Evolutionary conservation across 345 rosid genomes (phyloP).

Genomic region (Eutrema heterophyllum): DNA sequence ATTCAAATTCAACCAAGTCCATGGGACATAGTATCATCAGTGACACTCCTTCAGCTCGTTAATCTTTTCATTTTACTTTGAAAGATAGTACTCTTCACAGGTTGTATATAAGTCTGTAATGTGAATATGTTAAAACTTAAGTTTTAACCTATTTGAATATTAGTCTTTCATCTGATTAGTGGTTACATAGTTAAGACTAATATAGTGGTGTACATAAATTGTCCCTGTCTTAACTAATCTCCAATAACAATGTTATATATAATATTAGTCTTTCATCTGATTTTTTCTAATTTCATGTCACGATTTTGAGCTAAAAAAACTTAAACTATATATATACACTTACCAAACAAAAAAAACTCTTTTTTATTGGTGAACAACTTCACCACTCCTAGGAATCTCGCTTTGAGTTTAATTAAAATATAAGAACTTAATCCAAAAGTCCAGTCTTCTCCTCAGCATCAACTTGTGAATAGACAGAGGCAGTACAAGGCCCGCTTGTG

Average conservation of each 20-base stretch:
- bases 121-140: not conserved
- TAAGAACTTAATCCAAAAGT: slow-evolving; percentile 25
- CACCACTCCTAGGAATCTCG: not conserved
- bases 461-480: slow-evolving; percentile 28
- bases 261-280: not conserved
- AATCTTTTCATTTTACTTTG: not conserved
- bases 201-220: too few relatives aligned
- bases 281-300: not conserved
- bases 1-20: not conserved
- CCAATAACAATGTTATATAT: too few relatives aligned
- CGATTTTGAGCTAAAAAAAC: not conserved
- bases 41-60: slow-evolving; percentile 28
- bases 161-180: too few relatives aligned
- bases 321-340: too few relatives aligned
- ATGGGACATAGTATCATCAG: not conserved
- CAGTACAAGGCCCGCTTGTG: slow-evolving; percentile 26
- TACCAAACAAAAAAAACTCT: too few relatives aligned
- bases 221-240: too few relatives aligned
- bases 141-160: not conserved
- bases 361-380: not conserved
- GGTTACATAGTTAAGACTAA: too few relatives aligned
- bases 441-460: slow-evolving; percentile 34
- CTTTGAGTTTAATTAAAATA: not conserved
- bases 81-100: not conserved
- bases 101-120: not conserved